Conservation (phyloP, 192 early-diverging fungal genomes). For the Funneliformis mosseae region DNA sequence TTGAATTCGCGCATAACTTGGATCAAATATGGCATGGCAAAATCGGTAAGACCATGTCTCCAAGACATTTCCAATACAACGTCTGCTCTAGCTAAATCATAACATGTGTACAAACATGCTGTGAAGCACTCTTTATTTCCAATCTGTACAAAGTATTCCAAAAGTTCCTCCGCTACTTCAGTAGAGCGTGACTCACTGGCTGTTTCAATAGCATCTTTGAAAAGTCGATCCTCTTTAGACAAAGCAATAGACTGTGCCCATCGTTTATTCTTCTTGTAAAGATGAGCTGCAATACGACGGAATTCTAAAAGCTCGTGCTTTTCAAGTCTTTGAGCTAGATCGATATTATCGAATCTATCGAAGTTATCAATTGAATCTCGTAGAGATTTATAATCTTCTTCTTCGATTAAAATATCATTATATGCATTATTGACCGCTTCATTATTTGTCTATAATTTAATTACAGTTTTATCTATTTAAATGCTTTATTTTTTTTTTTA, state of each 20-base stretch:
- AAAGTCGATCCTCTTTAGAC: constrained; percentile 96
- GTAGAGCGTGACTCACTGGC: constrained; percentile 87
- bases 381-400: constrained; percentile 93
- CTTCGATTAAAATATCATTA: constrained; percentile 97
- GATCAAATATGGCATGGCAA: constrained; percentile 98
- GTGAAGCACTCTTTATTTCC: constrained; percentile 94
- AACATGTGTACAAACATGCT: constrained; percentile 91
- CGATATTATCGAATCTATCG: constrained; percentile 94
- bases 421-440: constrained; percentile 92
- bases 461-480: background rate
- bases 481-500: no score
- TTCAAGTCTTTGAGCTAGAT: constrained; percentile 88
- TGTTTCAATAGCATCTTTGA: constrained; percentile 99
- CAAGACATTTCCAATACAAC: constrained; percentile 93
- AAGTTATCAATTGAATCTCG: constrained; percentile 94
- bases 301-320: constrained; percentile 98
- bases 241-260: constrained; percentile 94
- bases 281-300: constrained; percentile 93
- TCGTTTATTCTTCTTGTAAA: constrained; percentile 96
- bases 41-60: constrained; percentile 86
- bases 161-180: constrained; percentile 91
- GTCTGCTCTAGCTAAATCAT: constrained; percentile 92
- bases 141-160: constrained; percentile 93
- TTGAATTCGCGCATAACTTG: constrained; percentile 87
- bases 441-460: constrained; percentile 73